Percentiles rank a stretch among this genome's conserved stretches.
Evolutionary conservation across 192 early-diverging fungal genomes (phyloP).

Genomic region (Podila epicladia): DNA sequence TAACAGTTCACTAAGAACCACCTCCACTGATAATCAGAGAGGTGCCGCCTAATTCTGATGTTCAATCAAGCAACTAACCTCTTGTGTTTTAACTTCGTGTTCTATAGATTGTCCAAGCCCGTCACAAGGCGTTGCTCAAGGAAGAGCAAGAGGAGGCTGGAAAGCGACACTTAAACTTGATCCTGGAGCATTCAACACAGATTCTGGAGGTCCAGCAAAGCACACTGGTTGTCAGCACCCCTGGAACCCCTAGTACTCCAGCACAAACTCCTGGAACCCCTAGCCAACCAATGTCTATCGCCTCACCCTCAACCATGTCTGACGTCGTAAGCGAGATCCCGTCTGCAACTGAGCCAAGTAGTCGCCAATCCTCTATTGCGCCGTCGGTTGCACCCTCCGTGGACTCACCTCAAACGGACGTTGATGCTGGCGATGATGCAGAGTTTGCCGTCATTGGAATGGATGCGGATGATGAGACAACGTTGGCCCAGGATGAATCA

Average conservation of each 20-base stretch:
- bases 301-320: slow-evolving; percentile 3
- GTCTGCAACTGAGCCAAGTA: slow-evolving; percentile 8
- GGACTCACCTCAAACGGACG: slow-evolving; percentile 17
- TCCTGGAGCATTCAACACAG: slow-evolving; percentile 78
- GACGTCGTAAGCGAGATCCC: slow-evolving; percentile 18
- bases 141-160: slow-evolving; percentile 69
- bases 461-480: slow-evolving; percentile 49
- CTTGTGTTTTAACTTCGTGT: background rate
- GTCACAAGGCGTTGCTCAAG: slow-evolving; percentile 65
- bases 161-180: slow-evolving; percentile 72
- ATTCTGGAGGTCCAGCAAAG: slow-evolving; percentile 69
- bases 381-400: slow-evolving; percentile 22
- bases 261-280: slow-evolving; percentile 10
- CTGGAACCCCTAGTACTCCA: slow-evolving; percentile 13
- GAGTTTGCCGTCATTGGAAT: slow-evolving; percentile 24
- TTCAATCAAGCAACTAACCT: background rate
- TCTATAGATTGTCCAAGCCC: slow-evolving; percentile 58
- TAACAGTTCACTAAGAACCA: no score
- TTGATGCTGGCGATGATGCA: slow-evolving; percentile 33
- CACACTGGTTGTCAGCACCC: slow-evolving; percentile 14
- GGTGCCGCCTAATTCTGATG: background rate
- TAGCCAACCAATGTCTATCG: background rate
- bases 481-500: slow-evolving; percentile 37
- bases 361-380: slow-evolving; percentile 37
- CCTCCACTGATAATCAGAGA: no score